A percentile compares a stretch with the other conserved stretches of the same genome.
phyloP scores from a whole-genome alignment of 768 basidiomycete genomes.

The Antrodiella citrinella region DNA sequence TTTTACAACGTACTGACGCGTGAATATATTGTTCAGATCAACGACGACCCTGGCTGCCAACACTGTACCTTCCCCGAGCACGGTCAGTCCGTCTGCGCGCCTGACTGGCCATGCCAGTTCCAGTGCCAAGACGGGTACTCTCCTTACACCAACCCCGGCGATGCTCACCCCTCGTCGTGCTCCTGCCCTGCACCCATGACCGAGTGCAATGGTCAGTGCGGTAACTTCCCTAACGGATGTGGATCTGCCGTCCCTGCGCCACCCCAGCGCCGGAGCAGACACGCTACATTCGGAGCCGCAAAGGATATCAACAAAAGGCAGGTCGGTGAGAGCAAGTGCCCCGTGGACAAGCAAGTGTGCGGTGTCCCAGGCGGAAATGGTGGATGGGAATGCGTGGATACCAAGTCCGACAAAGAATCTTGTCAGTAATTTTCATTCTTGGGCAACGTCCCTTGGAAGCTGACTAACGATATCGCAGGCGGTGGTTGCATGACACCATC shows the following conservation, averaged over 20 bases:
- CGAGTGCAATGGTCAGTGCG: constrained; percentile 26
- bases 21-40: too few species aligned
- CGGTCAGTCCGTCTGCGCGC: constrained; percentile 12
- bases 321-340: constrained; percentile 16
- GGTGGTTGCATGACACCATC: constrained; percentile 26
- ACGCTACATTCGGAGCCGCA: not conserved
- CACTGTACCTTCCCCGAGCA: constrained; percentile 28
- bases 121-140: constrained; percentile 22
- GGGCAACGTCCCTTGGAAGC: not conserved
- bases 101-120: constrained; percentile 21
- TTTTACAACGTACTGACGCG: too few species aligned
- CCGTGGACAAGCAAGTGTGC: constrained; percentile 18
- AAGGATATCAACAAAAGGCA: constrained; percentile 7
- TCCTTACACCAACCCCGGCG: constrained; percentile 12
- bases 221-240: constrained; percentile 18
- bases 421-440: constrained; percentile 22
- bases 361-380: constrained; percentile 14
- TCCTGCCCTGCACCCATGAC: constrained; percentile 18
- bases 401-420: constrained; percentile 16
- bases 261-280: constrained; percentile 3
- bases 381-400: constrained; percentile 26
- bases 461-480: constrained; percentile 16
- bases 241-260: constrained; percentile 9
- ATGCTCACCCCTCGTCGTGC: constrained; percentile 17
- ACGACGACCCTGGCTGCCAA: constrained; percentile 9